A percentile compares a stretch with the other conserved stretches of the same genome.
These are phyloP conservation scores for Pythium sp. DNA, from an alignment of 352 stramenopile species.

Conservation along the genomic window DNA sequence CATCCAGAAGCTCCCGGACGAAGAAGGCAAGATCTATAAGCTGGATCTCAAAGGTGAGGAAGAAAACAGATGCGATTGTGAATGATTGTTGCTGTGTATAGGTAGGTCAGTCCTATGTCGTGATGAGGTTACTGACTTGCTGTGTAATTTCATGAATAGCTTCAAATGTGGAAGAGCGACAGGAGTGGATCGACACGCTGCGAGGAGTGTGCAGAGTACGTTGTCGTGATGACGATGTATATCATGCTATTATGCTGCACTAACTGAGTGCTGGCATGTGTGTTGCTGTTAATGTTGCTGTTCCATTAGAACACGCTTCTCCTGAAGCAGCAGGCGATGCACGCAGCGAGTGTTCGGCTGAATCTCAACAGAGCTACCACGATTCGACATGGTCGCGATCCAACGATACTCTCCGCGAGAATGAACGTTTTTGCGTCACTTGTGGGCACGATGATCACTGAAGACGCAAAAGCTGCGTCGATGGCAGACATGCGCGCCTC, in stretches of 20 bases:
- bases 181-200: slow-evolving; percentile 60
- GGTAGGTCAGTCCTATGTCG: not conserved
- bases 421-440: slow-evolving; percentile 4
- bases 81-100: not conserved
- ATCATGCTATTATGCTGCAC: not conserved
- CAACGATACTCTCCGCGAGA: slow-evolving; percentile 25
- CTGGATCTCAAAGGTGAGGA: slow-evolving; percentile 59
- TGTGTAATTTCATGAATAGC: slow-evolving; percentile 28
- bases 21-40: slow-evolving; percentile 58
- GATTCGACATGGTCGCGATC: slow-evolving; percentile 28
- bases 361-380: slow-evolving; percentile 21
- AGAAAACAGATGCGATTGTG: not conserved
- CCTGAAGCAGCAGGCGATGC: slow-evolving; percentile 21
- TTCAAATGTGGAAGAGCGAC: slow-evolving; percentile 38
- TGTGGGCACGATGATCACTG: slow-evolving; percentile 11
- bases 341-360: slow-evolving; percentile 17
- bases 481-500: slow-evolving; percentile 50
- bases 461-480: slow-evolving; percentile 13
- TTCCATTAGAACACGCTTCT: slow-evolving; percentile 17
- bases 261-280: not conserved
- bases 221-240: not conserved
- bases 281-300: not conserved
- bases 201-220: slow-evolving; percentile 47
- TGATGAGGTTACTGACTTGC: not conserved
- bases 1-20: slow-evolving; percentile 47